phyloP scores from a whole-genome alignment of 805 yeast species.

The Kuraishia ogatae region DNA sequence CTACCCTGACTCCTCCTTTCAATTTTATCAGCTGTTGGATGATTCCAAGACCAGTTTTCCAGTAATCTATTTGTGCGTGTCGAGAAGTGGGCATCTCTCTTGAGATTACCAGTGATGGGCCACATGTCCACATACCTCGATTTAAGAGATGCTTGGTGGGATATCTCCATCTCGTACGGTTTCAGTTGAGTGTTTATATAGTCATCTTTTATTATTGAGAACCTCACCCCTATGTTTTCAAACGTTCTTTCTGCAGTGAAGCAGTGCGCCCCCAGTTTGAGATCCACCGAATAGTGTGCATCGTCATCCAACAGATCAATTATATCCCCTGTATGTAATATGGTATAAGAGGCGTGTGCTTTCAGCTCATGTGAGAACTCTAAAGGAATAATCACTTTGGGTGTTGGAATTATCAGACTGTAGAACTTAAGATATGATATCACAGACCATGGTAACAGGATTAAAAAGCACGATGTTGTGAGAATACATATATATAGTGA shows the following conservation, averaged over 20 bases:
- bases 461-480: slow-evolving; percentile 10
- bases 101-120: slow-evolving; percentile 16
- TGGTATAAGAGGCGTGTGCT: background rate
- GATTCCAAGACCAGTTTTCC: background rate
- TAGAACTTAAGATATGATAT: slow-evolving; percentile 22
- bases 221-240: slow-evolving; percentile 9
- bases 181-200: slow-evolving; percentile 11
- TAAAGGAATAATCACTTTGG: slow-evolving; percentile 1
- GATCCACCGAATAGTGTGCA: background rate
- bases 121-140: slow-evolving; percentile 12
- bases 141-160: slow-evolving; percentile 8
- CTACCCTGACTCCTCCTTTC: background rate
- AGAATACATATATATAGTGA: slow-evolving; percentile 9
- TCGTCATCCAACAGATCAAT: background rate
- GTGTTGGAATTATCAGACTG: slow-evolving; percentile 18
- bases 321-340: background rate
- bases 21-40: background rate
- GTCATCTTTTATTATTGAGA: slow-evolving; percentile 15
- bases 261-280: background rate
- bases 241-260: background rate
- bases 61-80: background rate
- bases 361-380: background rate
- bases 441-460: slow-evolving; percentile 24
- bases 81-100: background rate
- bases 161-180: slow-evolving; percentile 14